Conservation (phyloP, 768 basidiomycete genomes). For the Rhizopogon vinicolor region DNA sequence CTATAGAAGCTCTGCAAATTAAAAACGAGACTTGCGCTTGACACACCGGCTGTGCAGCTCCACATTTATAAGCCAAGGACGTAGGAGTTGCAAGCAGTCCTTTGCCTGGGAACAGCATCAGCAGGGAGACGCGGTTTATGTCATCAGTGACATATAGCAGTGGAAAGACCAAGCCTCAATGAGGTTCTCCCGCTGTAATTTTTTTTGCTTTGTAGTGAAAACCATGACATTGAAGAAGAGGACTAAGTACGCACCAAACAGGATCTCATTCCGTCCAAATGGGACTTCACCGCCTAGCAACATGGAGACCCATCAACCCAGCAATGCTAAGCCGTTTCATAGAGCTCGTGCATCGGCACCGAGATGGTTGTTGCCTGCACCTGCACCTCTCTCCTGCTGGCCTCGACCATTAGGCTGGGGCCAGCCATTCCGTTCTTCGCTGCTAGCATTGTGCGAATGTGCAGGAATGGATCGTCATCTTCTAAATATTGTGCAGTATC, state of each 20-base stretch:
- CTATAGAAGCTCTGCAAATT: no score
- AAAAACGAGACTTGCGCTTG: slow-evolving; percentile 46
- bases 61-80: slow-evolving; percentile 65
- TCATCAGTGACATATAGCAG: slow-evolving; percentile 42
- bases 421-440: slow-evolving; percentile 17
- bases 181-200: slow-evolving; percentile 57
- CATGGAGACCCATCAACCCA: slow-evolving; percentile 35
- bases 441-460: slow-evolving; percentile 29
- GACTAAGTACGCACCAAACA: slow-evolving; percentile 47
- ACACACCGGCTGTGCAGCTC: slow-evolving; percentile 67
- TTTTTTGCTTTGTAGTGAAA: neutral
- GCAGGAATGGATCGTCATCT: slow-evolving; percentile 26
- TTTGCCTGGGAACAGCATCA: slow-evolving; percentile 40
- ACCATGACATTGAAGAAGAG: neutral
- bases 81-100: slow-evolving; percentile 62
- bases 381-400: slow-evolving; percentile 7
- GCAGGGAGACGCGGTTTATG: neutral
- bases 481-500: slow-evolving; percentile 13
- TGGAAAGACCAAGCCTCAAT: slow-evolving; percentile 63
- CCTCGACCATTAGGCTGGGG: slow-evolving; percentile 9
- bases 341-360: slow-evolving; percentile 12
- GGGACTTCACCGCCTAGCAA: slow-evolving; percentile 53
- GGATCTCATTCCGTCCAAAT: slow-evolving; percentile 69
- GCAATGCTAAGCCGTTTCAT: slow-evolving; percentile 22
- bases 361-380: slow-evolving; percentile 2